Evolutionary conservation across 305 asterid genomes (phyloP).

Genomic region (Solanum hybrid): DNA sequence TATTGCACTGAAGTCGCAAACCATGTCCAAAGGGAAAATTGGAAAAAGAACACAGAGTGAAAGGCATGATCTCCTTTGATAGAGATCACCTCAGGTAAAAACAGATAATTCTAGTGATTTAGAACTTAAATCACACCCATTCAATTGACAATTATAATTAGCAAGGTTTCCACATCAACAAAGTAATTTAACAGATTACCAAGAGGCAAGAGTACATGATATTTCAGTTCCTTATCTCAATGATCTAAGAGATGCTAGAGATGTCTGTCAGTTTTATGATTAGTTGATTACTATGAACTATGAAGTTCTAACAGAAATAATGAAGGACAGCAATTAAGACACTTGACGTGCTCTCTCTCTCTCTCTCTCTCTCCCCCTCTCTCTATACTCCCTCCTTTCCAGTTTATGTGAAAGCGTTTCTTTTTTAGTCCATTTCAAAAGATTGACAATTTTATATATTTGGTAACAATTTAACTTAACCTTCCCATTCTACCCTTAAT

Average conservation of each 20-base stretch:
- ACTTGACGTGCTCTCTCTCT: background rate
- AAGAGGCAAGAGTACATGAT: background rate
- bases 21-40: background rate
- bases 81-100: background rate
- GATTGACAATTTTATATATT: background rate
- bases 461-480: background rate
- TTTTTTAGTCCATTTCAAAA: background rate
- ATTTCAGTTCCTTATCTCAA: background rate
- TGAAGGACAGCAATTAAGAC: background rate
- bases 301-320: background rate
- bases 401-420: background rate
- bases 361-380: background rate
- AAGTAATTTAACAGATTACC: background rate
- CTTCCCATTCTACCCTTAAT: background rate
- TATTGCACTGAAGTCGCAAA: background rate
- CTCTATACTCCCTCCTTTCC: background rate
- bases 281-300: background rate
- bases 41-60: background rate
- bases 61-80: background rate
- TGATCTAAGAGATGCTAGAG: background rate
- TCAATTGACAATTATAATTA: background rate
- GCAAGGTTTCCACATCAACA: background rate
- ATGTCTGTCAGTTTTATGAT: background rate
- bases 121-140: background rate
- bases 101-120: background rate